Evolutionary conservation across 495 filamentous ascomycete species (phyloP).

Genomic region (Penicillium angulare): DNA sequence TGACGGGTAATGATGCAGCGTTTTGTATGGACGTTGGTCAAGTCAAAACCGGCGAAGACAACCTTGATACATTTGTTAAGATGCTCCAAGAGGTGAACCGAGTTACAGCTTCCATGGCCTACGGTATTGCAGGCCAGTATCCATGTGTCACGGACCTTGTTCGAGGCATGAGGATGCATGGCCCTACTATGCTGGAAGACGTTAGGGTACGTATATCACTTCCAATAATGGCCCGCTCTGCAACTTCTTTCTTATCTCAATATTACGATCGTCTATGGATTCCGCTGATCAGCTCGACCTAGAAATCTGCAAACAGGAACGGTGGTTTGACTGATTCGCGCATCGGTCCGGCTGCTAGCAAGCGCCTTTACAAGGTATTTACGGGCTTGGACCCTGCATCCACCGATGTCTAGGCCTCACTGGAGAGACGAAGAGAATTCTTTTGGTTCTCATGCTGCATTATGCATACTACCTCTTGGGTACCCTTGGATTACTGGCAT

Average conservation of each 20-base stretch:
- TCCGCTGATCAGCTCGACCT: neutral
- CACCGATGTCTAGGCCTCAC: conserved; percentile 59
- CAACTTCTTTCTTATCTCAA: neutral
- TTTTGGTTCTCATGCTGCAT: neutral
- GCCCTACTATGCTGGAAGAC: conserved; percentile 59
- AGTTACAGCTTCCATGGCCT: conserved; percentile 70
- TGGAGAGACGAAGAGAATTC: neutral
- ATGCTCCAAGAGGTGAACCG: conserved; percentile 79
- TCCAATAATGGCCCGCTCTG: neutral
- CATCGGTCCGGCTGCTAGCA: conserved; percentile 69
- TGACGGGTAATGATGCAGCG: conserved; percentile 51
- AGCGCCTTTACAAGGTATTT: conserved; percentile 71
- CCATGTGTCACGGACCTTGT: conserved; percentile 56
- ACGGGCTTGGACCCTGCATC: conserved; percentile 64
- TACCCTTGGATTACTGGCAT: neutral
- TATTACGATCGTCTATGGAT: neutral
- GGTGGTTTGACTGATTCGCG: conserved; percentile 63
- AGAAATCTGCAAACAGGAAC: conserved; percentile 67
- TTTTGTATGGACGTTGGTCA: conserved; percentile 87
- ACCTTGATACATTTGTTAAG: conserved; percentile 66
- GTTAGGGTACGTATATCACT: conserved; percentile 41
- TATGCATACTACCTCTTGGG: neutral
- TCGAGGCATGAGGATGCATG: conserved; percentile 55
- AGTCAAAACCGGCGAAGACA: conserved; percentile 68
- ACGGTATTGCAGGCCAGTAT: conserved; percentile 65